These are phyloP conservation scores for Kodamaea leandrae DNA, from an alignment of 805 yeast species.

Conservation along the genomic window DNA sequence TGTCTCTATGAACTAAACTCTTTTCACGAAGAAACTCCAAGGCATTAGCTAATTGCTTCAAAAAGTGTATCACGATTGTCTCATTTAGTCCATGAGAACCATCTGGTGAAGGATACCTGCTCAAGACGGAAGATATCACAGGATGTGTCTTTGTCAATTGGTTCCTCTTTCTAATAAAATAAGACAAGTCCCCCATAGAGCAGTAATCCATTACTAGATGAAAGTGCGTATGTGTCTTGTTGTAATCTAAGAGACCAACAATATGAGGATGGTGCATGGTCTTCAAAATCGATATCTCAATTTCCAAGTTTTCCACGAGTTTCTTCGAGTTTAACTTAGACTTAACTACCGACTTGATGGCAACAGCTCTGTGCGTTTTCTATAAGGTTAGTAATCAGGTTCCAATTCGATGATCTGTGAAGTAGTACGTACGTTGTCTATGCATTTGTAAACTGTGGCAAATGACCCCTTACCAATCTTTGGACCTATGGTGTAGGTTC, in stretches of 20 bases:
- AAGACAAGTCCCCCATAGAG: slow-evolving; percentile 89
- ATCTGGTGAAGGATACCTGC: slow-evolving; percentile 79
- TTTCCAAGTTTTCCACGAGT: slow-evolving; percentile 83
- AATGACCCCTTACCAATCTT: slow-evolving; percentile 96
- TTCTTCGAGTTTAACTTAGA: slow-evolving; percentile 82
- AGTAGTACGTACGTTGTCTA: slow-evolving; percentile 33
- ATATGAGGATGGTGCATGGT: slow-evolving; percentile 90
- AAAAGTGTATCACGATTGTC: slow-evolving; percentile 74
- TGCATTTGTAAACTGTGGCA: slow-evolving; percentile 91
- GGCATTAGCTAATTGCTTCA: slow-evolving; percentile 84
- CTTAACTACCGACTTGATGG: slow-evolving; percentile 83
- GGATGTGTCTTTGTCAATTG: slow-evolving; percentile 76
- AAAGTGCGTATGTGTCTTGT: slow-evolving; percentile 73
- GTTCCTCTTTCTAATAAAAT: slow-evolving; percentile 73
- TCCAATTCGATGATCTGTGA: too few species aligned
- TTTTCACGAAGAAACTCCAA: slow-evolving; percentile 76
- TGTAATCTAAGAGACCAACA: slow-evolving; percentile 80
- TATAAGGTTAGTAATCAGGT: slow-evolving; percentile 7
- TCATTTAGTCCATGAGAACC: slow-evolving; percentile 77
- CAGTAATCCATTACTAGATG: slow-evolving; percentile 96
- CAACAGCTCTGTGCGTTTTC: slow-evolving; percentile 60
- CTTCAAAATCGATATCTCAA: slow-evolving; percentile 86
- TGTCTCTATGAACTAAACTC: slow-evolving; percentile 90
- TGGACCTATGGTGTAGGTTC: slow-evolving; percentile 59
- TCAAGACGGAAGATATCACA: slow-evolving; percentile 68